Evolutionary conservation across 176 grass and related monocot genomes (phyloP).

Genomic region (Cenchrus fungigraminus): DNA sequence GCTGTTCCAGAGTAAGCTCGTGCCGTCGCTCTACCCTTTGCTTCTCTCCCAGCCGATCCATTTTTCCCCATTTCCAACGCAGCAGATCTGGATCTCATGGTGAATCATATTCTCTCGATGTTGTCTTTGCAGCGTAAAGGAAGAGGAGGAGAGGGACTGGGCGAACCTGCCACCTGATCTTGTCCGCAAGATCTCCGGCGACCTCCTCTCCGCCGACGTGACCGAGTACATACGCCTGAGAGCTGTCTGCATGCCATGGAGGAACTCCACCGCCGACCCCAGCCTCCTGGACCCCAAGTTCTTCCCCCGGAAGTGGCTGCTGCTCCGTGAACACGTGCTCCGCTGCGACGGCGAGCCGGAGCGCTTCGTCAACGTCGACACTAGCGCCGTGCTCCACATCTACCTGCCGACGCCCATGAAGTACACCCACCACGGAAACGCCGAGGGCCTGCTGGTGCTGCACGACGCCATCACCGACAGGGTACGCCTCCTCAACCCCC

Average conservation of each 20-base stretch:
- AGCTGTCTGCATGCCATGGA: neutral
- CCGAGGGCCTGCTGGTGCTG: neutral
- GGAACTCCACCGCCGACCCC: neutral
- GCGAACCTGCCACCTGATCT: neutral
- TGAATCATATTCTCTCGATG: neutral
- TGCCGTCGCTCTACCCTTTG: no score
- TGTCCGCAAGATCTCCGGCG: neutral
- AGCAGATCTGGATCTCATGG: no score
- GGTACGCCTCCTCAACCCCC: conserved; percentile 1
- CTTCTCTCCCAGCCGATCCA: no score
- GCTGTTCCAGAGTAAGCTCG: no score
- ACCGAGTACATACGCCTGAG: neutral
- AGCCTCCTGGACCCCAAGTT: neutral
- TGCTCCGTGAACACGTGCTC: neutral
- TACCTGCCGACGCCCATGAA: neutral
- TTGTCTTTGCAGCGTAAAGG: neutral
- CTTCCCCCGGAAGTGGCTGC: conserved; percentile 1
- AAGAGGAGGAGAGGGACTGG: neutral
- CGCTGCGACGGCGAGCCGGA: no score
- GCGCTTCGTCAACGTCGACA: neutral
- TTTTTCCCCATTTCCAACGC: no score
- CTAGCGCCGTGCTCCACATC: neutral
- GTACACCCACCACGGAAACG: neutral
- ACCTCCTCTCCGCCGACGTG: neutral
- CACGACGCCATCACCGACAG: neutral